phyloP scores from a whole-genome alignment of 2,329 filamentous ascomycete genomes.

The Gyromitra esculenta region DNA sequence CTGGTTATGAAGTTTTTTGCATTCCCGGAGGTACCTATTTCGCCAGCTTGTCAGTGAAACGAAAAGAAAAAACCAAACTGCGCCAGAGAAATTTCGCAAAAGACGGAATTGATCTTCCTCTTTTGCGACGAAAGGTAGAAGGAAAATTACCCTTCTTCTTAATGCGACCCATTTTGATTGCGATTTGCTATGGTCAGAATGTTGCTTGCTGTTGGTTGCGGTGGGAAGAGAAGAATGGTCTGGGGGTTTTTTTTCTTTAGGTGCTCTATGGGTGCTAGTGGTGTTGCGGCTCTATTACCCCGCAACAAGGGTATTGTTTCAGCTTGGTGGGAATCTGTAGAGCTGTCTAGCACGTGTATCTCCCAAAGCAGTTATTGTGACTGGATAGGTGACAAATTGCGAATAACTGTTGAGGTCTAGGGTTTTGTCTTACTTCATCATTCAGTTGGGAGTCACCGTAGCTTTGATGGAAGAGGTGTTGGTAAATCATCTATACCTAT shows the following conservation, averaged over 20 bases:
- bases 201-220: constrained; percentile 22
- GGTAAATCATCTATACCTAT: too few species aligned
- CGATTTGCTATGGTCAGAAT: constrained; percentile 34
- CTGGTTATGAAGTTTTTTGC: constrained; percentile 99
- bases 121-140: neutral
- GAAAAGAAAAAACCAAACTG: constrained; percentile 20
- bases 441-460: too few species aligned
- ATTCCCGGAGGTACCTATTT: constrained; percentile 79
- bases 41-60: constrained; percentile 32
- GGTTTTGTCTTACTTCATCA: too few species aligned
- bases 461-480: too few species aligned
- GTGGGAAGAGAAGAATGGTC: constrained; percentile 33
- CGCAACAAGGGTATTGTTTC: constrained; percentile 40
- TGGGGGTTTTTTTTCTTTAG: constrained; percentile 33
- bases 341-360: constrained; percentile 24
- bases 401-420: too few species aligned
- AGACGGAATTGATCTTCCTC: constrained; percentile 23
- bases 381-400: too few species aligned
- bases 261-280: constrained; percentile 3
- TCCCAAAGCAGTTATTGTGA: neutral
- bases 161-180: constrained; percentile 72
- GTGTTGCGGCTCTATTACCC: constrained; percentile 22
- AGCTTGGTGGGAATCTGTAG: neutral
- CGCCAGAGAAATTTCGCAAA: neutral
- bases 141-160: constrained; percentile 82